These are phyloP conservation scores for Zymoseptoria pseudotritici DNA, from an alignment of 2,329 filamentous ascomycete genomes.

Conservation along the genomic window DNA sequence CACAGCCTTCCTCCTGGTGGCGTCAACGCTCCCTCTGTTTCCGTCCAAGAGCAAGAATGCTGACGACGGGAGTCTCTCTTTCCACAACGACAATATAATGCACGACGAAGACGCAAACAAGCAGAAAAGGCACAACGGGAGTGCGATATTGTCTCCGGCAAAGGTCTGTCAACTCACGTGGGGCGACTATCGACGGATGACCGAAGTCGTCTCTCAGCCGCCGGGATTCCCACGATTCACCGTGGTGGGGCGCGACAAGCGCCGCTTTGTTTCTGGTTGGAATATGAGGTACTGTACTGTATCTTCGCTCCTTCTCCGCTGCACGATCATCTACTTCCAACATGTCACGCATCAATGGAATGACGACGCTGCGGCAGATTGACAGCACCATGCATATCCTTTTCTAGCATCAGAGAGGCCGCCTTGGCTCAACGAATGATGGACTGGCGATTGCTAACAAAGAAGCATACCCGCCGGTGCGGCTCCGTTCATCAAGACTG, in stretches of 20 bases:
- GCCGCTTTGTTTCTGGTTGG: background rate
- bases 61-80: background rate
- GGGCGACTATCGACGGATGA: background rate
- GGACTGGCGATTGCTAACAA: background rate
- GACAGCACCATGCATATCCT: no score
- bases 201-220: background rate
- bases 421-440: background rate
- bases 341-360: background rate
- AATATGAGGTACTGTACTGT: background rate
- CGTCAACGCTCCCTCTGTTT: background rate
- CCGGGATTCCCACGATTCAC: background rate
- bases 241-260: background rate
- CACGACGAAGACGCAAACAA: background rate
- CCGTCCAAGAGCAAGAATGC: background rate
- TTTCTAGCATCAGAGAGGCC: no score
- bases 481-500: constrained; percentile 16
- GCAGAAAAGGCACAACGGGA: background rate
- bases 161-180: background rate
- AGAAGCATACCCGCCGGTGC: background rate
- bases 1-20: background rate
- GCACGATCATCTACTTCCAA: background rate
- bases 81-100: background rate
- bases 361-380: no score
- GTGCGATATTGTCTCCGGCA: background rate
- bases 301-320: background rate